Evolutionary conservation across 139 green algal genomes (phyloP), one percentile per base, ranked within the genome.

Genomic region (Chlamydomonas schloesseri): DNA sequence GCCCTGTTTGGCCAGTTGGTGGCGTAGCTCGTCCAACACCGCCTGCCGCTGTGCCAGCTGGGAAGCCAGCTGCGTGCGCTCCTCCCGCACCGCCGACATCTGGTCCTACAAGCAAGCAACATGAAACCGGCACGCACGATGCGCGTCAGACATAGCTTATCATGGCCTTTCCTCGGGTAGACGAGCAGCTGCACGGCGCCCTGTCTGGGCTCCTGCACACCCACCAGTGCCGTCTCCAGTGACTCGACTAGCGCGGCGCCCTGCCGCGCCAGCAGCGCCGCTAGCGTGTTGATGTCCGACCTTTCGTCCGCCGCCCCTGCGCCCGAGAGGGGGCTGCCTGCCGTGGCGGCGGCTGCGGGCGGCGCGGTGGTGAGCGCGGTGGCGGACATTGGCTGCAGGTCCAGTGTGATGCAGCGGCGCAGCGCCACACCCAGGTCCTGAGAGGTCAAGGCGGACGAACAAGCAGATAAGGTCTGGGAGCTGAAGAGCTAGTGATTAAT

Each of bases 321-420:
- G 8, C 3, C 24, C 37, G 21, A 34, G n/a, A 37, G 24, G 9
- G n/a, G 42, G 46, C 23, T 53, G 47, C 29, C 42, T 5, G 42
- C 42, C 6, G 79, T 4, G n/a, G n/a, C n/a, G n/a, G n/a, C n/a
- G n/a, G n/a, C n/a, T n/a, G n/a, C n/a, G 47, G 33, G 79, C 24
- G 79, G 79, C 50, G 47, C 70, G 47, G 31, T 57, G 33, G 79
- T 85, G 13, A 85, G 65, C 23, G 65, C 14, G 47, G 37, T 57
- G 46, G 79, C 79, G 0, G 79, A 85, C 68, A 85, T 31, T 23
- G 79, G 68, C 79, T 76, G 79, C 79, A 85, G 64, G 50, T 85
- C 79, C 18, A 85, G 67, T 23, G 79, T 21, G 46, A 85, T 85
- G 67, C 67, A 85, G 79, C 79, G 79, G 28, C 67, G 79, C 31